A percentile compares a stretch with the other conserved stretches of the same genome.
phyloP scores from a whole-genome alignment of 352 stramenopile species.

The Phytophthora palmivora region DNA sequence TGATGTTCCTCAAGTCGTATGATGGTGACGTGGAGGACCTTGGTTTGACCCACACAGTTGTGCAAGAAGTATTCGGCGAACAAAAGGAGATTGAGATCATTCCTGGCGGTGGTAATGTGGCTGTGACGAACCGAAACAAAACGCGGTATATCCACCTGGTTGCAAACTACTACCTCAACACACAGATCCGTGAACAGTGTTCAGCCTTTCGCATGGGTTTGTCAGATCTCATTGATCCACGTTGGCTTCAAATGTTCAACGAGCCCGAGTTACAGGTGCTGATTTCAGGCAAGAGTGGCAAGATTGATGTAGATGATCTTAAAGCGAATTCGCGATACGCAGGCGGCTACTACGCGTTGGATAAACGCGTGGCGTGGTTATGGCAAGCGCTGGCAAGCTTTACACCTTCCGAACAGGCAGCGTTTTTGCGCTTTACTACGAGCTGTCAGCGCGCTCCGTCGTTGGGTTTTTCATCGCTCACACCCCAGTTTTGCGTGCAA shows the following conservation, averaged over 20 bases:
- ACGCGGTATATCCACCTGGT: constrained; percentile 96
- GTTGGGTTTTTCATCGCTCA: constrained; percentile 93
- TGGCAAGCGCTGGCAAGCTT: constrained; percentile 81
- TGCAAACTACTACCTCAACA: constrained; percentile 97
- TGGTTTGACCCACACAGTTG: constrained; percentile 91
- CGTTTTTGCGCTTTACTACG: constrained; percentile 96
- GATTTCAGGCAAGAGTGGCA: constrained; percentile 82
- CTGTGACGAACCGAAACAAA: constrained; percentile 94
- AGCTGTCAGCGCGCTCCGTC: constrained; percentile 95
- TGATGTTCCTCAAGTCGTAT: constrained; percentile 97
- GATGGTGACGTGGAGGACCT: constrained; percentile 93
- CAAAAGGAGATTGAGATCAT: constrained; percentile 91
- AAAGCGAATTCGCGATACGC: constrained; percentile 89
- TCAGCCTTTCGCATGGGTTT: constrained; percentile 94
- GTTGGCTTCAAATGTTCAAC: constrained; percentile 96
- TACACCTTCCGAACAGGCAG: constrained; percentile 82
- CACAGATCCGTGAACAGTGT: constrained; percentile 90
- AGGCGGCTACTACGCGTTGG: constrained; percentile 93
- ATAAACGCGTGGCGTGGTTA: constrained; percentile 74
- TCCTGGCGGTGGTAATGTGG: constrained; percentile 80
- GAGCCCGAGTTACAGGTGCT: constrained; percentile 96
- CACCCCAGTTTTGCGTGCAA: constrained; percentile 95
- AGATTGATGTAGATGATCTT: constrained; percentile 85
- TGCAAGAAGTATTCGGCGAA: constrained; percentile 90
- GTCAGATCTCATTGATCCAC: constrained; percentile 92